These are phyloP conservation scores for Xylaria palmicola DNA, from an alignment of 495 filamentous ascomycete species.

Conservation along the genomic window DNA sequence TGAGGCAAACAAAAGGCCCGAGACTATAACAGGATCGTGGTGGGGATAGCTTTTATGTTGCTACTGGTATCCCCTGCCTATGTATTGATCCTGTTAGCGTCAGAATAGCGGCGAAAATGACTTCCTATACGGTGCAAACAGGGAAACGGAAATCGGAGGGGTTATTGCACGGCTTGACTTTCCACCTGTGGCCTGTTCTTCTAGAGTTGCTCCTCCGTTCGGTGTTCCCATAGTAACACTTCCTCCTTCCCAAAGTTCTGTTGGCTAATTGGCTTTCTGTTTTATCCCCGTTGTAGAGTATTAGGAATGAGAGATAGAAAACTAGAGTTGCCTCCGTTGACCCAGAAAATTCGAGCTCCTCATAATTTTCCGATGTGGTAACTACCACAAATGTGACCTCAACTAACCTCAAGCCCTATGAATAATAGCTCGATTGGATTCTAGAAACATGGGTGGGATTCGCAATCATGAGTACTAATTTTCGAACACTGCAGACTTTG, in stretches of 20 bases:
- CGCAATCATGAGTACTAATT: no score
- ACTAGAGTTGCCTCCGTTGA: not conserved
- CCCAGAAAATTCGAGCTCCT: no score
- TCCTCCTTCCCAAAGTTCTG: not conserved
- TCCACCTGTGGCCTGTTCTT: constrained; percentile 10
- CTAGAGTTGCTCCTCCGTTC: constrained; percentile 12
- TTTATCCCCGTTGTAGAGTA: not conserved
- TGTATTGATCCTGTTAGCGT: constrained; percentile 23
- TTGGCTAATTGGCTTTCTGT: not conserved
- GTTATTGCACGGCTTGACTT: constrained; percentile 13
- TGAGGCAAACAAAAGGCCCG: constrained; percentile 4
- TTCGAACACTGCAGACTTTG: no score
- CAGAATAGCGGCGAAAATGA: constrained; percentile 13
- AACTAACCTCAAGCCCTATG: no score
- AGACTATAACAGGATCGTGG: not conserved
- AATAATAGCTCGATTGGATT: no score
- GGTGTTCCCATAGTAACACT: constrained; percentile 1
- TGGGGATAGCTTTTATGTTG: not conserved
- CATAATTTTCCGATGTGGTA: no score
- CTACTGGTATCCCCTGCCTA: not conserved
- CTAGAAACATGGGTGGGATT: no score
- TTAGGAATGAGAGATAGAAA: not conserved
- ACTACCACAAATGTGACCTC: no score
- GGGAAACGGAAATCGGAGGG: constrained; percentile 11
- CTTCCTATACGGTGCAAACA: constrained; percentile 15